phyloP scores from a whole-genome alignment of 805 yeast genomes.

The Pichia californica region DNA sequence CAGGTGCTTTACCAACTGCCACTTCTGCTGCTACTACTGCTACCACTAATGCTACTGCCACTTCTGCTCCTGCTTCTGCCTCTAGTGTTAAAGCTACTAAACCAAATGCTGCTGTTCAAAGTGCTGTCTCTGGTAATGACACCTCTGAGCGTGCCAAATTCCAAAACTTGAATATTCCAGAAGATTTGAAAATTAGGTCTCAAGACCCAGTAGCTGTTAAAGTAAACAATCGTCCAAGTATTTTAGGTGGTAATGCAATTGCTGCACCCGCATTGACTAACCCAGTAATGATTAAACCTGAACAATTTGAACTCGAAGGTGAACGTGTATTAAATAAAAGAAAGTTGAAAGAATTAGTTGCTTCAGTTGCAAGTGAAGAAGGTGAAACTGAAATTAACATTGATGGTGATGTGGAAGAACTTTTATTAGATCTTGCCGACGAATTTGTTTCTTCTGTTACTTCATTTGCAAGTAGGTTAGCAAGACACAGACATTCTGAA shows the following conservation, averaged over 20 bases:
- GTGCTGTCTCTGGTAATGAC: neutral
- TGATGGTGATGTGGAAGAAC: conserved; percentile 94
- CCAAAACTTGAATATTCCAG: conserved; percentile 69
- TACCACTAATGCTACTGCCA: too few species aligned
- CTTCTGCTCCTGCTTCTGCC: too few species aligned
- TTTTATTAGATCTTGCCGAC: conserved; percentile 87
- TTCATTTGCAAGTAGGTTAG: conserved; percentile 87
- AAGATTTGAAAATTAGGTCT: conserved; percentile 56
- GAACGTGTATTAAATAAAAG: conserved; percentile 84
- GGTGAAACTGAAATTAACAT: conserved; percentile 87
- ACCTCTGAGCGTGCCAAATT: conserved; percentile 34
- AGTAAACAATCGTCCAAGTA: conserved; percentile 65
- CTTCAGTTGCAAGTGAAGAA: conserved; percentile 74
- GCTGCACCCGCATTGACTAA: conserved; percentile 64
- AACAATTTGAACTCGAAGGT: conserved; percentile 75
- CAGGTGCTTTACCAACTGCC: conserved; percentile 1
- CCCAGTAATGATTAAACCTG: conserved; percentile 69
- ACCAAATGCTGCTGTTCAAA: neutral
- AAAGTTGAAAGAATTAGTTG: conserved; percentile 80
- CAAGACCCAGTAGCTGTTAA: conserved; percentile 61
- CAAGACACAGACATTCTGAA: conserved; percentile 89
- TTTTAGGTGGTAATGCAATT: conserved; percentile 78
- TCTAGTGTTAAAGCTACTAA: neutral
- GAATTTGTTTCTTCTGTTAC: conserved; percentile 91
- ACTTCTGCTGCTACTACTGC: neutral